Base-by-base conservation (phyloP, 2,329 filamentous ascomycete genomes). In the Bipolaris sorokiniana region DNA sequence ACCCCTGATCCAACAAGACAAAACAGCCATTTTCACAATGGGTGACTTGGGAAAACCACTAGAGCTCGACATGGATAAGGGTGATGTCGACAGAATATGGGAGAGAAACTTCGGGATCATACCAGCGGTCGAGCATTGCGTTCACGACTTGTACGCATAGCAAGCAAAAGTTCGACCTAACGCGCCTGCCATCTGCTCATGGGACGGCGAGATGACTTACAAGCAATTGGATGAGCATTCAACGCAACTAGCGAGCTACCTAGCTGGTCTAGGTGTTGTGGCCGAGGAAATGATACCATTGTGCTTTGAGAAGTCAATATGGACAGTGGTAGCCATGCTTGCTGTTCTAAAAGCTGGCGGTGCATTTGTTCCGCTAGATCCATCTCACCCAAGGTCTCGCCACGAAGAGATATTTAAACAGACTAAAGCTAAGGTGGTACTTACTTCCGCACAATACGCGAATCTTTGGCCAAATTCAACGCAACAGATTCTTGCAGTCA, bases 271-370 rank as follows among this genome's bases (percentile, higher is more conserved):
- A 15, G 62, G 59, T 1, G 58, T 70, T 3, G 42, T 42, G 1
- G 47, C 49, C 9, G 59, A 61, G 22, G 51, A 34, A 4, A 40
- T 62, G 6, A 61, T 73, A 11, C 65, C 67, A 1, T 31, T 66
- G 7, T 60, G 56, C 38, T 72, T 73, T 48, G 62, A 71, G 36
- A 72, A 72, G 38, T 67, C 63, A 0, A 34, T 28, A 15, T 66
- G 61, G 61, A 58, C 56, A 2, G 20, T 65, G 10, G 68, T 79
- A n/a, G 69, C 76, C n/a, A 76, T 80, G 22, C 63, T 81, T 3
- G 79, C 72, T 28, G 74, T 72, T 2, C 56, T 81, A 48, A 80
- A 80, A 56, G 73, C 78, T 26, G 79, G 79, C 1, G 75, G 66
- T 22, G 78, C 77, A 1, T 79, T 75, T 71, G 79, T 74, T 56